A percentile compares a stretch with the other conserved stretches of the same genome.
These are phyloP conservation scores for Picocystis salinarum DNA, from an alignment of 139 green algal species.

Conservation along the genomic window DNA sequence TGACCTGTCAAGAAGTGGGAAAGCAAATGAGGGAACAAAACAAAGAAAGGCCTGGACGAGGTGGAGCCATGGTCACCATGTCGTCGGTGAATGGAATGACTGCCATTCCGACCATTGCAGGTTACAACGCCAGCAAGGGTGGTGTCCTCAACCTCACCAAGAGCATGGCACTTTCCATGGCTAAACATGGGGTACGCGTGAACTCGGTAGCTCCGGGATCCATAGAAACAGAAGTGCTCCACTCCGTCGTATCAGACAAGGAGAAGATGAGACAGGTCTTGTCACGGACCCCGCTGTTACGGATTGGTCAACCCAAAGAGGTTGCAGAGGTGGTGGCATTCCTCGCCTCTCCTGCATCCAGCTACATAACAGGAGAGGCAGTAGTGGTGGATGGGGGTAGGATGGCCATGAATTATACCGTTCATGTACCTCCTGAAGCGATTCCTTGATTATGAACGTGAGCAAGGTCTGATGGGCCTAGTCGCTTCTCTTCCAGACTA, in stretches of 20 bases:
- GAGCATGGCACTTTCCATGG: conserved; percentile 56
- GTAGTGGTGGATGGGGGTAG: conserved; percentile 64
- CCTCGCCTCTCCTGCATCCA: conserved; percentile 36
- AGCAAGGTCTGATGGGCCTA: too few species aligned
- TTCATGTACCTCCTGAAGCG: too few species aligned
- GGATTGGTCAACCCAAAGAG: conserved; percentile 51
- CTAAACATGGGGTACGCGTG: conserved; percentile 55
- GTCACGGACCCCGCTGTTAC: conserved; percentile 43
- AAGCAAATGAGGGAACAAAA: conserved; percentile 48
- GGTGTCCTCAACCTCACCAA: conserved; percentile 65
- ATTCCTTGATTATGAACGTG: too few species aligned
- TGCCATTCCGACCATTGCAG: conserved; percentile 40
- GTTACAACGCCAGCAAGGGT: conserved; percentile 56
- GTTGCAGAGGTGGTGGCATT: conserved; percentile 46
- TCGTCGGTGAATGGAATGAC: conserved; percentile 56
- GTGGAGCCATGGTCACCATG: conserved; percentile 67
- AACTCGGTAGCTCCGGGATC: conserved; percentile 60
- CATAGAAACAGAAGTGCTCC: conserved; percentile 66
- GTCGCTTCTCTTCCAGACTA: too few species aligned
- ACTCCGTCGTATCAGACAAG: background rate
- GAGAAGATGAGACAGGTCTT: conserved; percentile 21
- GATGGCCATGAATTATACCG: conserved; percentile 58
- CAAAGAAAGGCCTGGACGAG: conserved; percentile 10
- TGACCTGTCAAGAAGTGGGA: conserved; percentile 38
- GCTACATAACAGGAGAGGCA: conserved; percentile 56